A percentile compares a stretch with the other conserved stretches of the same genome.
Evolutionary conservation across 148 eudicot genomes (phyloP).

Genomic region (Nyssa sinensis): DNA sequence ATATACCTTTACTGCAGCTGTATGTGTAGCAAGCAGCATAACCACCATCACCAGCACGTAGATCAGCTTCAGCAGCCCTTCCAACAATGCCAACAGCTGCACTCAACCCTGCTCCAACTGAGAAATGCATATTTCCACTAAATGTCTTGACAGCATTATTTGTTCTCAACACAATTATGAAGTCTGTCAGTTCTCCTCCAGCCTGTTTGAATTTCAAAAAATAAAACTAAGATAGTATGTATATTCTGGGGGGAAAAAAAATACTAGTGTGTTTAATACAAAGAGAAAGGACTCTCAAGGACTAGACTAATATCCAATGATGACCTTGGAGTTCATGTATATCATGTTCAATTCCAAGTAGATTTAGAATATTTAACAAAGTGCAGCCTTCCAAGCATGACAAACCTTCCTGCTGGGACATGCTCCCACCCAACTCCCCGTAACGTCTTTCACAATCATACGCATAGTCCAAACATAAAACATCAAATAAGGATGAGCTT

Average conservation of each 20-base stretch:
- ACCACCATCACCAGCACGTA: slow-evolving; percentile 18
- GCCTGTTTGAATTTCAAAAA: slow-evolving; percentile 7
- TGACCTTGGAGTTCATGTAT: no score
- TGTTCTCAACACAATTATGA: slow-evolving; percentile 17
- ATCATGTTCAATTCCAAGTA: no score
- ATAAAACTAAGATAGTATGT: background rate
- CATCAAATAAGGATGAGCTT: no score
- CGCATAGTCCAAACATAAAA: no score
- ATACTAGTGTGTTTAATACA: background rate
- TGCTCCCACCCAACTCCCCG: no score
- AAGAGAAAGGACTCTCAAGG: background rate
- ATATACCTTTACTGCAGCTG: slow-evolving; percentile 20
- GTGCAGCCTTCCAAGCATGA: no score
- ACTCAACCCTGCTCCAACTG: slow-evolving; percentile 16
- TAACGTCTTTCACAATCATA: no score
- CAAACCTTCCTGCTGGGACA: no score
- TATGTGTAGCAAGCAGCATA: slow-evolving; percentile 21
- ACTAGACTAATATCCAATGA: no score
- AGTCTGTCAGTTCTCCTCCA: slow-evolving; percentile 18
- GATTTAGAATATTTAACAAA: no score
- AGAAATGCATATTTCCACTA: slow-evolving; percentile 11
- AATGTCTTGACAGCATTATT: slow-evolving; percentile 5
- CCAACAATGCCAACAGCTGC: slow-evolving; percentile 20
- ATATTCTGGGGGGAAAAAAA: background rate
- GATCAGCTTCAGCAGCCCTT: slow-evolving; percentile 13